Conservation (phyloP, 1,284 basidiomycete species). For the Fomitiporia mediterranea region DNA sequence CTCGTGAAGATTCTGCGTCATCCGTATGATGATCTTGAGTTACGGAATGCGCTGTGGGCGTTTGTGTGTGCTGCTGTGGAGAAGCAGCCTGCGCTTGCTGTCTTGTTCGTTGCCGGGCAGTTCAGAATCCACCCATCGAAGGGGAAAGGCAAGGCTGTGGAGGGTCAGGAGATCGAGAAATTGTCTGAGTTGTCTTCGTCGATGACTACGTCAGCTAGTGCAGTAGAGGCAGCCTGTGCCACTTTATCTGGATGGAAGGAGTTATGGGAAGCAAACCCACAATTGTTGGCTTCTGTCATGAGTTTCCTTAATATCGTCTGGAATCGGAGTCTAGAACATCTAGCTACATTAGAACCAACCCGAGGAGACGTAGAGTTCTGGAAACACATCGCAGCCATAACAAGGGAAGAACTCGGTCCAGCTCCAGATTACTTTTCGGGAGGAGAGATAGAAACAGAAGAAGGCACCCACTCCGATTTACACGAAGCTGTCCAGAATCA, state of each 20-base stretch:
- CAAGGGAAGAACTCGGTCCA: constrained; percentile 61
- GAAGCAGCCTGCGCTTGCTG: constrained; percentile 83
- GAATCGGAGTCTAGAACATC: constrained; percentile 79
- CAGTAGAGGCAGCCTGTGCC: constrained; percentile 60
- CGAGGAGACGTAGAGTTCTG: constrained; percentile 60
- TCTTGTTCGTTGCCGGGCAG: constrained; percentile 73
- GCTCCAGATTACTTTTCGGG: constrained; percentile 58
- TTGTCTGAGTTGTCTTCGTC: constrained; percentile 26
- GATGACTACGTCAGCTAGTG: constrained; percentile 41
- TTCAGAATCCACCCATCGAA: constrained; percentile 44
- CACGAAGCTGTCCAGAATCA: constrained; percentile 60
- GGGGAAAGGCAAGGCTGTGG: constrained; percentile 37
- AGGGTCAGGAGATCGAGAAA: constrained; percentile 25
- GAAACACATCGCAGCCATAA: constrained; percentile 55
- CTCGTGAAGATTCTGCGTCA: constrained; percentile 64
- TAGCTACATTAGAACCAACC: constrained; percentile 49
- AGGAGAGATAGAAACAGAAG: constrained; percentile 43
- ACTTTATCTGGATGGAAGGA: constrained; percentile 66
- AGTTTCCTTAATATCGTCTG: constrained; percentile 80
- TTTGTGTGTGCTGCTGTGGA: constrained; percentile 81
- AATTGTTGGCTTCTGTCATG: constrained; percentile 71
- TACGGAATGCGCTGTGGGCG: constrained; percentile 77
- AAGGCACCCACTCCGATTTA: constrained; percentile 49
- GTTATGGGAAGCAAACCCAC: constrained; percentile 71
- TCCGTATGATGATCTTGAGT: constrained; percentile 62